Conservation (phyloP, 768 basidiomycete genomes). For the Podaxis carcinomalis region DNA sequence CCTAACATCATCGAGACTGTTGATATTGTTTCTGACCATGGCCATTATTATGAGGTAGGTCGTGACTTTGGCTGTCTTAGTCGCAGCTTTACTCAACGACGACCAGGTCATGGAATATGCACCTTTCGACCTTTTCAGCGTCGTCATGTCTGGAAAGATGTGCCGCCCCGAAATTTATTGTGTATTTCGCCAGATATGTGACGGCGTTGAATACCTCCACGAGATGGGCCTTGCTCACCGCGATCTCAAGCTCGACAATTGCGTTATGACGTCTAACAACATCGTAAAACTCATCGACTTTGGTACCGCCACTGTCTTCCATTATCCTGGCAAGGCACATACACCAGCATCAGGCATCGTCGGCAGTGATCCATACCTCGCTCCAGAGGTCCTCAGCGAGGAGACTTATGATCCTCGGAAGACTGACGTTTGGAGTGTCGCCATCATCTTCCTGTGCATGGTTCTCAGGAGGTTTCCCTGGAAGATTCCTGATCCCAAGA, state of each 20-base stretch:
- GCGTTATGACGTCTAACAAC: slow-evolving; percentile 95
- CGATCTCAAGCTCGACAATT: slow-evolving; percentile 99
- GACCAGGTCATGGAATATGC: slow-evolving; percentile 98
- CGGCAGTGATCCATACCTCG: slow-evolving; percentile 96
- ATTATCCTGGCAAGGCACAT: slow-evolving; percentile 89
- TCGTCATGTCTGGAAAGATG: slow-evolving; percentile 99
- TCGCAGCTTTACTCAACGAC: slow-evolving; percentile 10
- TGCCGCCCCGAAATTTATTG: slow-evolving; percentile 97
- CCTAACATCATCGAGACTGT: slow-evolving; percentile 96
- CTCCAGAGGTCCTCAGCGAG: slow-evolving; percentile 85
- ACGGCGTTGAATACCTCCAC: slow-evolving; percentile 97
- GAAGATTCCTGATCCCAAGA: slow-evolving; percentile 96
- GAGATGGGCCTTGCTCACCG: slow-evolving; percentile 97
- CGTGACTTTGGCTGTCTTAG: slow-evolving; percentile 12
- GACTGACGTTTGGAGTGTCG: slow-evolving; percentile 98
- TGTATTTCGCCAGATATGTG: slow-evolving; percentile 97
- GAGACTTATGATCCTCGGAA: slow-evolving; percentile 92
- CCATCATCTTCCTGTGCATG: slow-evolving; percentile 99
- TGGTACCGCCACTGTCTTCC: slow-evolving; percentile 99
- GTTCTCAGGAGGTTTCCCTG: slow-evolving; percentile 95
- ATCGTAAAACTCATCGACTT: slow-evolving; percentile 99
- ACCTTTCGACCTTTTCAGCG: slow-evolving; percentile 95
- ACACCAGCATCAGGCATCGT: slow-evolving; percentile 86
- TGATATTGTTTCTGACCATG: slow-evolving; percentile 96
- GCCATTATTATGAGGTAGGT: slow-evolving; percentile 96